phyloP scores from a whole-genome alignment of 306 rosid genomes.

The Lotus japonicus region DNA sequence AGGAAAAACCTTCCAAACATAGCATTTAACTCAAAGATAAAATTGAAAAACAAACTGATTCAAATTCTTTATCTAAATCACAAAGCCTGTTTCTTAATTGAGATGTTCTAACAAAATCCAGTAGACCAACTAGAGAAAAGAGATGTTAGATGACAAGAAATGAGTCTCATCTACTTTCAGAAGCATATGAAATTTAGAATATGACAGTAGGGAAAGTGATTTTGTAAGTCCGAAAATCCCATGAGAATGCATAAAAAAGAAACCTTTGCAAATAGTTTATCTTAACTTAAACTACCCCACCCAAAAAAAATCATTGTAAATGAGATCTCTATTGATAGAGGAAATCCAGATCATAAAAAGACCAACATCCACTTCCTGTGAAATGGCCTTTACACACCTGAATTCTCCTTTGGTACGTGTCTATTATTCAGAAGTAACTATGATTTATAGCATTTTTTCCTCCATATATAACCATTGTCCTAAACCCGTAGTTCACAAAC shows the following conservation, averaged over 20 bases:
- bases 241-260: neutral
- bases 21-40: neutral
- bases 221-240: neutral
- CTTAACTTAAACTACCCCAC: neutral
- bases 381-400: neutral
- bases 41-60: neutral
- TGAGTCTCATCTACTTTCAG: neutral
- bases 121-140: neutral
- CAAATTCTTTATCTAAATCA: neutral
- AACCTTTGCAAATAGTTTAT: neutral
- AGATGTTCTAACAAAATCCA: neutral
- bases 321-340: no score
- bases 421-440: neutral
- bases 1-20: neutral
- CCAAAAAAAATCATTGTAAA: neutral
- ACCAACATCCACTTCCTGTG: neutral
- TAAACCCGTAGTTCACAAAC: slow-evolving; percentile 1
- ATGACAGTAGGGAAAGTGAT: neutral
- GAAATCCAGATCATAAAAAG: no score
- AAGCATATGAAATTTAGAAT: neutral
- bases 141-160: neutral
- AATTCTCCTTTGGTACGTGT: neutral
- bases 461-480: neutral
- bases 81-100: neutral
- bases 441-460: neutral